Conservation (phyloP, 805 yeast species). For the Candida glaebosa region DNA sequence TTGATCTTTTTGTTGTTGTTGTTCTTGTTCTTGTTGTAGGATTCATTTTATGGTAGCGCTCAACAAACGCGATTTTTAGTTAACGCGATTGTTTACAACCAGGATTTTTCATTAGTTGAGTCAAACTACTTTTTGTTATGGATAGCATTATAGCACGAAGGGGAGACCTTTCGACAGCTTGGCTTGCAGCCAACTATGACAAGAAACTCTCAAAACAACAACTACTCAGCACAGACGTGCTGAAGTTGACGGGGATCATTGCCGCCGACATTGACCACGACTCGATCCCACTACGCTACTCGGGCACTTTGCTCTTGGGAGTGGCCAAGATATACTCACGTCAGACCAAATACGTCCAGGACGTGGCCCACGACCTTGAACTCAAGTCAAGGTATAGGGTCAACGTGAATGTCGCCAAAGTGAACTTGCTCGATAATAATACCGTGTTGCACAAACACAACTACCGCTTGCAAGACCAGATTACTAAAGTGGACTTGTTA, state of each 20-base stretch:
- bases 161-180: slow-evolving; percentile 37
- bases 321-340: slow-evolving; percentile 83
- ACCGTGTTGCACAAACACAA: slow-evolving; percentile 60
- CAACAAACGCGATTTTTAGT: background rate
- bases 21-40: background rate
- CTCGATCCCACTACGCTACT: slow-evolving; percentile 65
- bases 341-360: slow-evolving; percentile 76
- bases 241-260: slow-evolving; percentile 47
- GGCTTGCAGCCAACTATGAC: slow-evolving; percentile 91
- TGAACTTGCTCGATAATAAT: slow-evolving; percentile 56
- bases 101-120: too few species aligned
- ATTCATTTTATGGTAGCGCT: background rate
- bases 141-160: background rate
- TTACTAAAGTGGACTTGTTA: slow-evolving; percentile 72
- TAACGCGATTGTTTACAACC: slow-evolving; percentile 1
- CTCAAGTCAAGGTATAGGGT: slow-evolving; percentile 31
- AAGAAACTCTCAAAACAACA: slow-evolving; percentile 71
- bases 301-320: slow-evolving; percentile 84
- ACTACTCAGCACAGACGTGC: slow-evolving; percentile 65
- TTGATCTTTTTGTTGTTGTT: too few species aligned
- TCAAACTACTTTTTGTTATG: background rate
- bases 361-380: slow-evolving; percentile 78
- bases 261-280: slow-evolving; percentile 30
- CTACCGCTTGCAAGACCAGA: slow-evolving; percentile 69
- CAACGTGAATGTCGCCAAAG: slow-evolving; percentile 56